Evolutionary conservation across 345 rosid species (phyloP).

Genomic region (Barbarea vulgaris): DNA sequence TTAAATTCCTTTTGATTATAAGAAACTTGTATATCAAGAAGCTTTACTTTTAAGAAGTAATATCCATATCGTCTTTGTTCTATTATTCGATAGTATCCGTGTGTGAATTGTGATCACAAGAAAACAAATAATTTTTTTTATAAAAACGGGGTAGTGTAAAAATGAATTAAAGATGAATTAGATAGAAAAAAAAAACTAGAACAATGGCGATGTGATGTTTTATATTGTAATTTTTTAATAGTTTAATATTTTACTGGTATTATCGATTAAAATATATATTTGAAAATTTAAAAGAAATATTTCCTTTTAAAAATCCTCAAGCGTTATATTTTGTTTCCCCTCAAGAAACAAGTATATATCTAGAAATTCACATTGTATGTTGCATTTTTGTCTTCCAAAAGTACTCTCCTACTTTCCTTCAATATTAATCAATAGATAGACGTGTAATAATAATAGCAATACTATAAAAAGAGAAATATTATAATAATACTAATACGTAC

Average conservation of each 20-base stretch:
- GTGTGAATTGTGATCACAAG: background rate
- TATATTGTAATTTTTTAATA: background rate
- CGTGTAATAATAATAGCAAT: background rate
- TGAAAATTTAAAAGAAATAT: background rate
- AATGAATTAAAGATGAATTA: background rate
- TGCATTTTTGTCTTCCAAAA: slow-evolving; percentile 36
- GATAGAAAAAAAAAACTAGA: background rate
- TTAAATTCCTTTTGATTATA: background rate
- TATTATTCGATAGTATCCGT: too few relatives aligned
- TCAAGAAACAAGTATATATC: slow-evolving; percentile 28
- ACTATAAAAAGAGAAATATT: background rate
- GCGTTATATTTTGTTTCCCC: slow-evolving; percentile 23
- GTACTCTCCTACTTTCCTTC: slow-evolving; percentile 34
- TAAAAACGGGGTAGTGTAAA: background rate
- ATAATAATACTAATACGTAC: background rate
- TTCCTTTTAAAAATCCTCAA: background rate
- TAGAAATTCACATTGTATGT: slow-evolving; percentile 28
- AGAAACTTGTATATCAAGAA: background rate
- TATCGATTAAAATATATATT: background rate
- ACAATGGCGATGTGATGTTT: background rate
- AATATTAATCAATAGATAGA: slow-evolving; percentile 22
- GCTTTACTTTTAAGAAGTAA: background rate
- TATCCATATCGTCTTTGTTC: background rate
- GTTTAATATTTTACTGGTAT: background rate
- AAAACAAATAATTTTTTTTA: too few relatives aligned